These are phyloP conservation scores for Collybiopsis luxurians DNA, from an alignment of 768 basidiomycete species.

Conservation along the genomic window DNA sequence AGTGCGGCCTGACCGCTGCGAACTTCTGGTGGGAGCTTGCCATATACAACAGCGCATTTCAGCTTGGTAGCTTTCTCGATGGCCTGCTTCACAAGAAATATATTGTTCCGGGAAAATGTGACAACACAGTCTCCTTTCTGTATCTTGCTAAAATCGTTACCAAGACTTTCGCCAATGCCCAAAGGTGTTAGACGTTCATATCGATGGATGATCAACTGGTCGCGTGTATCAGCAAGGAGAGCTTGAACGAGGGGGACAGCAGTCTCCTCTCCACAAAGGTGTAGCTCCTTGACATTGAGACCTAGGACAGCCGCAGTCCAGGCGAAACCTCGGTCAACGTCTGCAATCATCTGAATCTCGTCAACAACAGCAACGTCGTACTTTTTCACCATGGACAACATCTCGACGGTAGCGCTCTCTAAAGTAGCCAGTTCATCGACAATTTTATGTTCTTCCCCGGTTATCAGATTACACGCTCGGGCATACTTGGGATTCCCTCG, in stretches of 20 bases:
- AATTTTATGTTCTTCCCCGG: conserved; percentile 86
- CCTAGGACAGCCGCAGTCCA: conserved; percentile 88
- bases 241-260: conserved; percentile 77
- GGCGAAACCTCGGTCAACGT: conserved; percentile 69
- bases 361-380: conserved; percentile 90
- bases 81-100: conserved; percentile 72
- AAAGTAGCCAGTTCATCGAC: conserved; percentile 56
- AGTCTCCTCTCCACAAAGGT: conserved; percentile 94
- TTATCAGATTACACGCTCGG: conserved; percentile 79
- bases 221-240: conserved; percentile 74
- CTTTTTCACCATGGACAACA: conserved; percentile 47
- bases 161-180: conserved; percentile 61
- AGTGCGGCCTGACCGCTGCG: conserved; percentile 88
- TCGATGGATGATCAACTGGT: conserved; percentile 74
- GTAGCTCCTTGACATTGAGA: conserved; percentile 73
- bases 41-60: conserved; percentile 91
- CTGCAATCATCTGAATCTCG: conserved; percentile 95
- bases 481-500: conserved; percentile 47
- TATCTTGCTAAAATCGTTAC: conserved; percentile 57
- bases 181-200: conserved; percentile 90
- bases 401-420: conserved; percentile 91
- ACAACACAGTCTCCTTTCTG: conserved; percentile 89
- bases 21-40: conserved; percentile 87
- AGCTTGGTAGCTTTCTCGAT: conserved; percentile 74
- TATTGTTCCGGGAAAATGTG: conserved; percentile 71